Evolutionary conservation across 1,139 yeast species (phyloP), one percentile per base, ranked within the genome.

Genomic region (Hemisphaericaspora xylanilytica): DNA sequence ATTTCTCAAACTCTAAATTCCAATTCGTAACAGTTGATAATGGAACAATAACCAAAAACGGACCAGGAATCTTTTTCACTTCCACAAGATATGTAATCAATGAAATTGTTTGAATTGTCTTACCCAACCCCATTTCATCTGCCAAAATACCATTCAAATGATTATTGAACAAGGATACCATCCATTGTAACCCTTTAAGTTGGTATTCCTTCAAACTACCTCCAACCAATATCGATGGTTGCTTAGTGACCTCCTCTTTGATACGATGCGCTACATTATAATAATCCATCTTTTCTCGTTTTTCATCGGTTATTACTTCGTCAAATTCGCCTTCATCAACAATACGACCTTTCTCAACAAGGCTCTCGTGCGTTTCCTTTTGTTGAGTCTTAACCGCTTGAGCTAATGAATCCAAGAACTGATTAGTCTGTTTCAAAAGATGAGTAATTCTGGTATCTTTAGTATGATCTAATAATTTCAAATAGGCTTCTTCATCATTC

Each of bases 91-190:
- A 84, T 1, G 97, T 89, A 48, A 92, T 60, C 56, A 92, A 89
- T 7, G 97, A 78, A 59, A 92, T 89, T 13, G 94, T 95, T 65
- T 92, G 97, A 58, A 95, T 85, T 0, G 97, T 92, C 59, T 92
- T 92, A 46, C 98, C 98, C 39, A 92, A 70, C 11, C 97, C 97
- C 97, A 90, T 89, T 63, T 94, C 99, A 65, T 94, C 97, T 5
- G 97, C 97, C 43, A 90, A 68, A 46, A 90, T 90, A 69, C 97
- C 97, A 59, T 92, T 90, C 55, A 92, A 73, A 59, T 89, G 92
- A 63, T 92, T 92, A 61, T 92, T 92, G 61, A 77, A 90, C 44
- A 92, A 72, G 0, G 97, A 90, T 4, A 90, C 95, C 97, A 92
- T 90, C 98, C 97, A 90, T 61, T 92, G 96, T 43, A 90, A 71